Evolutionary conservation across 176 grass and related monocot genomes (phyloP).

Genomic region (Raddia guianensis): DNA sequence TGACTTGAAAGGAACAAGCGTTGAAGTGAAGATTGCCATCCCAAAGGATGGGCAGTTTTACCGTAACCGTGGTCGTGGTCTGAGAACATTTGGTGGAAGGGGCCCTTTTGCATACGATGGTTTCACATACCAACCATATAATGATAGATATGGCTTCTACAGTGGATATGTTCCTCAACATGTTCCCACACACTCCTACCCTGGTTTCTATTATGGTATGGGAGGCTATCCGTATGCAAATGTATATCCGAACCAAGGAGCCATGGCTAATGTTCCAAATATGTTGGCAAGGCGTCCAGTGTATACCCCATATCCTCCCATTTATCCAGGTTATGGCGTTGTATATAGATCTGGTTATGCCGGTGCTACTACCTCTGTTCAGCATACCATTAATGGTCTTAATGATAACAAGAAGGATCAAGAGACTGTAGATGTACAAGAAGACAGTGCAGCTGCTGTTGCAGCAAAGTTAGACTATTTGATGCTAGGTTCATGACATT

Average conservation of each 20-base stretch:
- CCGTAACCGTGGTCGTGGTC: slow-evolving; percentile 35
- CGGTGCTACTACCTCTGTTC: slow-evolving; percentile 47
- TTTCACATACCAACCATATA: slow-evolving; percentile 35
- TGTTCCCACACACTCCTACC: slow-evolving; percentile 28
- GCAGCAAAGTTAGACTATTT: slow-evolving; percentile 55
- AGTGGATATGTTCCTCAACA: slow-evolving; percentile 49
- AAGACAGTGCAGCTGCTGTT: slow-evolving; percentile 34
- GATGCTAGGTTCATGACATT: slow-evolving; percentile 71
- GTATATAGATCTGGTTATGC: slow-evolving; percentile 54
- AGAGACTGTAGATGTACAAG: slow-evolving; percentile 40
- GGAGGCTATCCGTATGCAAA: slow-evolving; percentile 47
- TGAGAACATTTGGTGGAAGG: slow-evolving; percentile 40
- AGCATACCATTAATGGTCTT: slow-evolving; percentile 44
- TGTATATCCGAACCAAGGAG: slow-evolving; percentile 45
- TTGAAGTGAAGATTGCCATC: slow-evolving; percentile 80
- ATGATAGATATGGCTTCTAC: slow-evolving; percentile 39
- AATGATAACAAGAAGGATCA: slow-evolving; percentile 53
- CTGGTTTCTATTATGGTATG: slow-evolving; percentile 33
- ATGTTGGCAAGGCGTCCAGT: slow-evolving; percentile 52
- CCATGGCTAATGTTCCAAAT: slow-evolving; percentile 40
- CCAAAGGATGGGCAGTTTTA: slow-evolving; percentile 65
- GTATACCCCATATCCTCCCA: slow-evolving; percentile 44
- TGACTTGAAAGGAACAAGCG: slow-evolving; percentile 59
- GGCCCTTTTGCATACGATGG: slow-evolving; percentile 36
- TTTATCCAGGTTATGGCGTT: slow-evolving; percentile 48